These are phyloP conservation scores for Penicillium aurantiogriseum DNA, from an alignment of 2,329 filamentous ascomycete species.

Conservation along the genomic window DNA sequence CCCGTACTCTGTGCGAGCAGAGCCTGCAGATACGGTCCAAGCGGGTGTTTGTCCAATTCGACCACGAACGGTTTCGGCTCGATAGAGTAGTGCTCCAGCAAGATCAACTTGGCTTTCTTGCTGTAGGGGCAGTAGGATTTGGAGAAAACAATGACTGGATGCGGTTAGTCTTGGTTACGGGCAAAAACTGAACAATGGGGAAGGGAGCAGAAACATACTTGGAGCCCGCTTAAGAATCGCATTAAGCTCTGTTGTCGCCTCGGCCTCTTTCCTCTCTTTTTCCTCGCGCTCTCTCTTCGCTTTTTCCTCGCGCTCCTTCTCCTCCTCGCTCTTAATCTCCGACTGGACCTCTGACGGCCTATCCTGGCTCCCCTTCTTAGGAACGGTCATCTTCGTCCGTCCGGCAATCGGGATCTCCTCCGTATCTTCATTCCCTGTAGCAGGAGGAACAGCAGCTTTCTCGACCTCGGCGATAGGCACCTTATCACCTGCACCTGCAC, in stretches of 20 bases:
- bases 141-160: conserved; percentile 86
- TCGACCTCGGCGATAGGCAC: conserved; percentile 60
- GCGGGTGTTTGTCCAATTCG: conserved; percentile 78
- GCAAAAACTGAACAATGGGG: not conserved
- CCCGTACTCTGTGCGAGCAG: conserved; percentile 71
- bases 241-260: conserved; percentile 69
- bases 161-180: conserved; percentile 2
- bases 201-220: conserved; percentile 54
- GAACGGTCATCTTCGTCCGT: conserved; percentile 51
- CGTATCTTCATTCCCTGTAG: conserved; percentile 43
- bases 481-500: conserved; percentile 45
- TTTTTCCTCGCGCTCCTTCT: conserved; percentile 51
- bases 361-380: conserved; percentile 35
- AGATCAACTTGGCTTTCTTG: conserved; percentile 76
- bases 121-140: conserved; percentile 91
- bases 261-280: conserved; percentile 10
- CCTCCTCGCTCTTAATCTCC: conserved; percentile 6
- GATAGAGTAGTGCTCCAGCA: conserved; percentile 82
- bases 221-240: conserved; percentile 79
- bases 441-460: conserved; percentile 33
- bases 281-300: conserved; percentile 50
- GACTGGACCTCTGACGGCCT: conserved; percentile 19
- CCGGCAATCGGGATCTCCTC: conserved; percentile 55
- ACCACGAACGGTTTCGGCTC: conserved; percentile 80
- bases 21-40: conserved; percentile 71